Percentiles rank a stretch among this genome's conserved stretches.
phyloP scores from a whole-genome alignment of 2,329 filamentous ascomycete genomes.

The Aspergillus puulaauensis region DNA sequence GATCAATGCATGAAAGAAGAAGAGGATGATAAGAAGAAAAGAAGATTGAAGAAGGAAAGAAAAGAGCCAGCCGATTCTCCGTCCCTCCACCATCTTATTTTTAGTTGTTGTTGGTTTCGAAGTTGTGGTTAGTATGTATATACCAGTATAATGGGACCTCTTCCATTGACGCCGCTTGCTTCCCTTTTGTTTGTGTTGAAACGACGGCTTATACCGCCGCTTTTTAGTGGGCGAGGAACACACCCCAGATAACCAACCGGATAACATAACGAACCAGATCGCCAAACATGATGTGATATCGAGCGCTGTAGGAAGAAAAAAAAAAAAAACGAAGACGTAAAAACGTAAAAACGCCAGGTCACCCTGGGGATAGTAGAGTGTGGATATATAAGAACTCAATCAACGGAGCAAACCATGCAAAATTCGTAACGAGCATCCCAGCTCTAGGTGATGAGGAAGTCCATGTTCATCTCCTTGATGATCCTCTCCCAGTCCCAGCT shows the following conservation, averaged over 20 bases:
- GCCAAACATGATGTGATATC: conserved; percentile 18
- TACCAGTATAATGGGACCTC: too few species aligned
- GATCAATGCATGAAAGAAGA: not conserved
- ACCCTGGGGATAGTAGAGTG: not conserved
- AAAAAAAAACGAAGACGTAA: not conserved
- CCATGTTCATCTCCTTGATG: conserved; percentile 58
- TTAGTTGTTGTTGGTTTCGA: not conserved
- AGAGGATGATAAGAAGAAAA: not conserved
- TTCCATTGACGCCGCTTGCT: not conserved
- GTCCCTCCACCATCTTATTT: not conserved
- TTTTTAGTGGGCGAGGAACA: not conserved
- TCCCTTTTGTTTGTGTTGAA: not conserved
- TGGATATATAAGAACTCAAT: not conserved
- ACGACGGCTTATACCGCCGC: not conserved
- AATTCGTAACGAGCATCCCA: conserved; percentile 20
- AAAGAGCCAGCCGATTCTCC: not conserved
- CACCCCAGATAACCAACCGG: conserved; percentile 3
- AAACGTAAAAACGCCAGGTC: not conserved
- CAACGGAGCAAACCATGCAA: conserved; percentile 13
- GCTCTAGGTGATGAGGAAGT: conserved; percentile 58
- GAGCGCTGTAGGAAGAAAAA: too few species aligned
- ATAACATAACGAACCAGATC: not conserved
- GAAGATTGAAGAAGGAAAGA: not conserved
- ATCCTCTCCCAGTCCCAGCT: conserved; percentile 66
- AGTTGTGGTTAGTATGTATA: not conserved